Evolutionary conservation across 2,329 filamentous ascomycete species (phyloP), one percentile per base, ranked within the genome.

Genomic region (Fusarium nodosum): DNA sequence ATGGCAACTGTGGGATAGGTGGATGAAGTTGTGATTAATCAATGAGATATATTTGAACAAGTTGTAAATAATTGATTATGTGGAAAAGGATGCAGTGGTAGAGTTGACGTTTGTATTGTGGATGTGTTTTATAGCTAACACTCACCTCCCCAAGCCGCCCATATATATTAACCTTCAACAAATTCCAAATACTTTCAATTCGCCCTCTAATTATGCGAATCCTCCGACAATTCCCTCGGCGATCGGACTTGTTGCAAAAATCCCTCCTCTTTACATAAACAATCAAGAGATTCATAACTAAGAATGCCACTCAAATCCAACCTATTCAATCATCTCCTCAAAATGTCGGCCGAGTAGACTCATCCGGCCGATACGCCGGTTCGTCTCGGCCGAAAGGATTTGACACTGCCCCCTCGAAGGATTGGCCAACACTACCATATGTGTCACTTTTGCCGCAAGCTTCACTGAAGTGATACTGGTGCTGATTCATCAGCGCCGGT

Each of bases 1-100:
- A 79, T 77, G 58, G 77, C 76, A 5, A 78, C 39, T 22, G 67
- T 64, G 1, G 60, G 47, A 12, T 0, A 4, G 2, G 2, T n/a
- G 7, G 2, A 7, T 3, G 5, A 16, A 15, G 0, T 10, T 48
- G 8, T 6, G 22, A n/a, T 13, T 3, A 24, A 3, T 13, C 0
- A 4, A n/a, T 4, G 5, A 1, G 1, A 24, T 3, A 12, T 3
- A 4, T 2, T 13, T 38, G 2, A 3, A 16, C 3, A 9, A 34
- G 16, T 1, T 18, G 4, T 8, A 18, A 5, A 11, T 5, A 28
- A 3, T 3, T 34, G 4, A 9, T 30, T 10, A 7, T 18, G 11
- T 2, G 10, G n/a, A n/a, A 6, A 0, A 31, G 4, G 0, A 0
- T 6, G 8, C 2, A 15, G 5, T 13, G 12, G 3, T 12, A 7